Percentiles rank a stretch among this genome's conserved stretches.
Conservation (phyloP, 2,329 filamentous ascomycete genomes). For the Aureobasidium sp. region DNA sequence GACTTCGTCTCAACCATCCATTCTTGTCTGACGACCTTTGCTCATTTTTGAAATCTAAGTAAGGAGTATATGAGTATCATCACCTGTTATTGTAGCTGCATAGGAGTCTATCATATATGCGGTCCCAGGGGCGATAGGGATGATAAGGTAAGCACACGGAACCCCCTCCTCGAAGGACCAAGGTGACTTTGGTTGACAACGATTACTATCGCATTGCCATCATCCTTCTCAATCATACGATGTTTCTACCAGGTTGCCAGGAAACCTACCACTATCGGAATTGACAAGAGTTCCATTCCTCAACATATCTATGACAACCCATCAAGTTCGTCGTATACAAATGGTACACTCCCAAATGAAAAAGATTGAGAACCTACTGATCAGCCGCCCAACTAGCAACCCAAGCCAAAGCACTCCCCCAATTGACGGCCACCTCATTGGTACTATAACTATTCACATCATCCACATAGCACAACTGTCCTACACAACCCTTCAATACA, state of each 20-base stretch:
- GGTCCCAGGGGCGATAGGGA: not conserved
- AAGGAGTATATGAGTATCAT: not conserved
- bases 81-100: not conserved
- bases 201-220: not conserved
- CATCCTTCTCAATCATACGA: not conserved
- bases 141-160: not conserved
- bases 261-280: not conserved
- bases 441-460: conserved; percentile 16
- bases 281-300: not conserved
- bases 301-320: too few relatives aligned
- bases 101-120: not conserved
- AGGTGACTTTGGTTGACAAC: not conserved
- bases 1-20: not conserved
- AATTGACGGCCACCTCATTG: conserved; percentile 17
- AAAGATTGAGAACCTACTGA: not conserved
- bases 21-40: too few relatives aligned
- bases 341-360: too few relatives aligned
- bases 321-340: too few relatives aligned
- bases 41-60: not conserved
- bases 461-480: conserved; percentile 16
- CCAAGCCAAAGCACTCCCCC: conserved; percentile 15
- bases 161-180: not conserved
- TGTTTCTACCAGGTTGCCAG: too few relatives aligned
- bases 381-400: conserved; percentile 14
- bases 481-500: conserved; percentile 14